These are phyloP conservation scores for Meyerozyma smithsonii DNA, from an alignment of 1,139 yeast species.

Conservation along the genomic window DNA sequence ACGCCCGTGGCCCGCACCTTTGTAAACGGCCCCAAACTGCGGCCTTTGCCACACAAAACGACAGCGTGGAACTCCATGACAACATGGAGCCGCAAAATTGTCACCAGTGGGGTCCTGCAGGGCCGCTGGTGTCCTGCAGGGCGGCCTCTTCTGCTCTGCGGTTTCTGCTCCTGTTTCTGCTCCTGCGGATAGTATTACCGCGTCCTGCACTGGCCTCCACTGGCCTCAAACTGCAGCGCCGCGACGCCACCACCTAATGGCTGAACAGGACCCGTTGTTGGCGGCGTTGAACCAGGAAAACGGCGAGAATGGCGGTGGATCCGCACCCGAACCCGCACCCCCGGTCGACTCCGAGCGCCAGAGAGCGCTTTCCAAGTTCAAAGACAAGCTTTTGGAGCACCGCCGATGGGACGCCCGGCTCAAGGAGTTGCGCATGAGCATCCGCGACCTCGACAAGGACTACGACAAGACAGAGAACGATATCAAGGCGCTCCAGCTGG, in stretches of 20 bases:
- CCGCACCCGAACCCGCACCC: constrained; percentile 8
- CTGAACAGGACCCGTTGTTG: constrained; percentile 66
- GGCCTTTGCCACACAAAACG: constrained; percentile 83
- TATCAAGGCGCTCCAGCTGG: constrained; percentile 93
- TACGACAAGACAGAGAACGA: constrained; percentile 95
- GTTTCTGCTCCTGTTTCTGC: too few species aligned
- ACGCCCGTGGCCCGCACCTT: constrained; percentile 53
- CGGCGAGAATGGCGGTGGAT: constrained; percentile 3
- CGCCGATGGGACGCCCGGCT: constrained; percentile 92
- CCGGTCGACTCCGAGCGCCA: constrained; percentile 72
- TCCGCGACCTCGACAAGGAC: constrained; percentile 78
- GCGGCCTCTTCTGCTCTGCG: too few species aligned
- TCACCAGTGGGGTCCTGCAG: too few species aligned
- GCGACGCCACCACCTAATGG: constrained; percentile 13
- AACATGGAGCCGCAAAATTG: too few species aligned
- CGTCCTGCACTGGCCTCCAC: too few species aligned
- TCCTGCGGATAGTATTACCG: too few species aligned
- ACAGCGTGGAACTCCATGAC: constrained; percentile 89
- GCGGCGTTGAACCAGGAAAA: constrained; percentile 50
- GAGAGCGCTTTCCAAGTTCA: constrained; percentile 73
- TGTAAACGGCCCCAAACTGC: constrained; percentile 67
- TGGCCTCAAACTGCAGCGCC: too few species aligned
- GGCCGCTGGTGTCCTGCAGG: not conserved
- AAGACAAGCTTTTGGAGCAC: constrained; percentile 85
- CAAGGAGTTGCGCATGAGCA: constrained; percentile 76